phyloP scores from a whole-genome alignment of 805 yeast genomes.

The Starmerella sp. region DNA sequence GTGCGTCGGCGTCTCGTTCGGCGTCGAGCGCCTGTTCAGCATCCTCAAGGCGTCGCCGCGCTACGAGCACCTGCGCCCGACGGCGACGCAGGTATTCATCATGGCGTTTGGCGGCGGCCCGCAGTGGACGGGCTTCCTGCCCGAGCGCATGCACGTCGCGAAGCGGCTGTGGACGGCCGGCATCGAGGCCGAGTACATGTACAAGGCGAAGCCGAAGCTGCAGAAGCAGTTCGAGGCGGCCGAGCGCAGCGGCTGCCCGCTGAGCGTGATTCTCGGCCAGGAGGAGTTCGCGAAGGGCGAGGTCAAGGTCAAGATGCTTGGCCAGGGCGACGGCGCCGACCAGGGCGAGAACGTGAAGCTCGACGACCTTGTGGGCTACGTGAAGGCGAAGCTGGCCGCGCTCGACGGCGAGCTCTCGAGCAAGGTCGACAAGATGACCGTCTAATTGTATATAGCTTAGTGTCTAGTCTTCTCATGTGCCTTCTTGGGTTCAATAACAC shows the following conservation, averaged over 20 bases:
- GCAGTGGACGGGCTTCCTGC: conserved; percentile 85
- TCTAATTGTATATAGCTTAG: background rate
- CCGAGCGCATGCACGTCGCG: conserved; percentile 82
- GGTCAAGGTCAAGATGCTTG: conserved; percentile 75
- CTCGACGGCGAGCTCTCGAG: background rate
- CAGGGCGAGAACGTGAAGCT: conserved; percentile 70
- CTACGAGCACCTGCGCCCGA: conserved; percentile 57
- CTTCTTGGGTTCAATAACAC: no score
- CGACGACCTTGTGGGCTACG: conserved; percentile 45
- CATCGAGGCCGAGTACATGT: conserved; percentile 80
- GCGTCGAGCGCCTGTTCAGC: conserved; percentile 90
- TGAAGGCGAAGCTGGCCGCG: conserved; percentile 39
- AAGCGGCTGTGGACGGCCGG: conserved; percentile 79
- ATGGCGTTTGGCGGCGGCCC: conserved; percentile 99
- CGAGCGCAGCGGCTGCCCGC: conserved; percentile 80
- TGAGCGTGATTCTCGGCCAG: conserved; percentile 89
- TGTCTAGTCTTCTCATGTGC: background rate
- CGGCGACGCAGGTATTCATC: conserved; percentile 83
- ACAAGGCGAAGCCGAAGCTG: conserved; percentile 86
- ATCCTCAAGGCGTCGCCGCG: conserved; percentile 67
- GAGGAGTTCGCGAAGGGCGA: conserved; percentile 79
- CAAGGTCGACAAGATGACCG: background rate
- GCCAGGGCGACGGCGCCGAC: conserved; percentile 76
- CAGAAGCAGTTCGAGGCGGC: conserved; percentile 97
- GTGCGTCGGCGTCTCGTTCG: conserved; percentile 94